phyloP scores from a whole-genome alignment of 148 eudicot genomes.

The Limonium bicolor region DNA sequence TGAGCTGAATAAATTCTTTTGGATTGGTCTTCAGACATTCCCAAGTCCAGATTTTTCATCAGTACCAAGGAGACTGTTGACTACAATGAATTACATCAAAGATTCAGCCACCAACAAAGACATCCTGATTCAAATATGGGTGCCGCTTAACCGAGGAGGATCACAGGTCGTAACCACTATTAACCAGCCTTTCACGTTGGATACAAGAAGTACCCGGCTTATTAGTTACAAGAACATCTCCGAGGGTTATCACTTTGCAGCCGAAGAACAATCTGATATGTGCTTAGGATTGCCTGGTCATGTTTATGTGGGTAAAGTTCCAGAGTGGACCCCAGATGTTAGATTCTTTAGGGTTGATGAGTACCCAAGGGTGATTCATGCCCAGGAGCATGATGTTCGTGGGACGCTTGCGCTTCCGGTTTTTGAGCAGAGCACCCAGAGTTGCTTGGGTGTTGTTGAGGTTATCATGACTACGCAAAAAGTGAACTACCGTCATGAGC shows the following conservation, averaged over 20 bases:
- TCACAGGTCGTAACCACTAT: conserved; percentile 43
- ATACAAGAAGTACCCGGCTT: conserved; percentile 38
- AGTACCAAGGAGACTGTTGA: conserved; percentile 51
- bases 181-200: conserved; percentile 52
- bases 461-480: conserved; percentile 69
- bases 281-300: conserved; percentile 63
- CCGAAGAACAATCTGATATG: conserved; percentile 28
- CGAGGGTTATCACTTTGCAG: conserved; percentile 51
- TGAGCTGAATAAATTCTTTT: conserved; percentile 34
- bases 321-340: conserved; percentile 98
- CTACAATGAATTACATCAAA: conserved; percentile 41
- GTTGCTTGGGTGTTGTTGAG: conserved; percentile 83
- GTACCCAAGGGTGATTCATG: conserved; percentile 67
- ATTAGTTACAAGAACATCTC: conserved; percentile 53
- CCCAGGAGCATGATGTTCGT: conserved; percentile 60
- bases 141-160: conserved; percentile 48
- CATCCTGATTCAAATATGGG: conserved; percentile 72
- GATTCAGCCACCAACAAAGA: conserved; percentile 35
- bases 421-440: conserved; percentile 69
- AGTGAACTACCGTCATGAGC: conserved; percentile 58
- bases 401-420: conserved; percentile 83
- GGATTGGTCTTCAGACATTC: conserved; percentile 49
- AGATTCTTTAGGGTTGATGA: conserved; percentile 63
- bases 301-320: conserved; percentile 64
- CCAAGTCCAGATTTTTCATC: conserved; percentile 19